Evolutionary conservation across 2,329 filamentous ascomycete genomes (phyloP), one percentile per base, ranked within the genome.

Genomic region (Clarireedia paspali): DNA sequence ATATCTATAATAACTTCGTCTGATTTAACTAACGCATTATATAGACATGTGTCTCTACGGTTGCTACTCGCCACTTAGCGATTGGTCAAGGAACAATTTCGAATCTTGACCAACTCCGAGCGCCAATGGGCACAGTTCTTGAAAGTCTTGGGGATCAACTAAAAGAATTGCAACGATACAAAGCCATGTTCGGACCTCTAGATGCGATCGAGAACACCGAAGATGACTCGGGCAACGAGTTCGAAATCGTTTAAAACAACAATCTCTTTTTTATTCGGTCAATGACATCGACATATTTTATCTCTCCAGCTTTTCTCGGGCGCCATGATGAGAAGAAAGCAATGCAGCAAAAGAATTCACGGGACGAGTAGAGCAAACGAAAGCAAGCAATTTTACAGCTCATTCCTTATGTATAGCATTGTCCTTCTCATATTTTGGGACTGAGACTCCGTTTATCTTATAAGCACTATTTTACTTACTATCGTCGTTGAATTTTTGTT

Each of bases 11-110:
- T n/a, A 6, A 5, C 6, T 14, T 9, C 34, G 14, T 12, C 30
- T 12, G 9, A 69, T 53, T 12, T 40, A 54, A 30, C 57, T 62
- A 40, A 53, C 63, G 53, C 4, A 42, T 40, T n/a, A 26, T 24
- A 7, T 47, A 95, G 90, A 86, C 89, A 51, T 94, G 89, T 68
- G 81, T 91, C 63, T 88, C 87, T 34, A 90, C 89, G 0, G 79
- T 96, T 50, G 77, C 83, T 12, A 76, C 96, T 65, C 86, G 92
- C 49, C 87, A 95, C 70, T 81, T 95, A 70, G 82, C 89, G 62
- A 79, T 80, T 36, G 89, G 90, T 12, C 82, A 86, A 64, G 81
- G 77, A 42, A 70, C 71, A 1, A 78, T 89, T 49, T 73, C 77
- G 46, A 76, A 79, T 60, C 79, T 95, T 26, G 79, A 87, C 53